phyloP scores from a whole-genome alignment of 495 filamentous ascomycete species.

The Xylaria venustula region DNA sequence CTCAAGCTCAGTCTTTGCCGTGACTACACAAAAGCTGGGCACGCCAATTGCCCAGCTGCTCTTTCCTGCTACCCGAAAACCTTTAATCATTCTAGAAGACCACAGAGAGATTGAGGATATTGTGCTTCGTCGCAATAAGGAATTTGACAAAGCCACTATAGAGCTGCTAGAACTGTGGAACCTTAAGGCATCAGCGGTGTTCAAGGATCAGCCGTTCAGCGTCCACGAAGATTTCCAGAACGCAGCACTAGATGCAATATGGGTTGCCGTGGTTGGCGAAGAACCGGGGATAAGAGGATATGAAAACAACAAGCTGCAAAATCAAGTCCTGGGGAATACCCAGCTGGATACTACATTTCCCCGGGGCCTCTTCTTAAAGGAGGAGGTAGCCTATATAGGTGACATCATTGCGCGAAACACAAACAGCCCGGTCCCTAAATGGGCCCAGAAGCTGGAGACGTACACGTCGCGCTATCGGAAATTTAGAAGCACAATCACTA shows the following conservation, averaged over 20 bases:
- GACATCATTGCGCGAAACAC: slow-evolving; percentile 13
- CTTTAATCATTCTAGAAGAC: slow-evolving; percentile 29
- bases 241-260: slow-evolving; percentile 37
- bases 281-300: slow-evolving; percentile 16
- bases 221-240: slow-evolving; percentile 29
- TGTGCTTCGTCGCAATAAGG: slow-evolving; percentile 25
- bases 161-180: slow-evolving; percentile 37
- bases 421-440: slow-evolving; percentile 12
- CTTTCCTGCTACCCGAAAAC: slow-evolving; percentile 19
- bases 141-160: slow-evolving; percentile 30
- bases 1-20: slow-evolving; percentile 12
- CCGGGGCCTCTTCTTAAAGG: slow-evolving; percentile 12
- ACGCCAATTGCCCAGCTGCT: slow-evolving; percentile 29
- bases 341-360: neutral
- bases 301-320: slow-evolving; percentile 22
- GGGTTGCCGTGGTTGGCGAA: slow-evolving; percentile 31
- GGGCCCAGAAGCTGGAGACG: slow-evolving; percentile 15
- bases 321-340: neutral
- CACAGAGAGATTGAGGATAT: slow-evolving; percentile 32
- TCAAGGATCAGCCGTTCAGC: slow-evolving; percentile 23
- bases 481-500: slow-evolving; percentile 13
- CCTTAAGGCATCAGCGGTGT: slow-evolving; percentile 17
- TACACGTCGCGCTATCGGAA: slow-evolving; percentile 23
- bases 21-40: slow-evolving; percentile 24
- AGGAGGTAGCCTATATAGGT: slow-evolving; percentile 25